phyloP scores from a whole-genome alignment of 805 yeast genomes.

The Teunomyces pallodes region DNA sequence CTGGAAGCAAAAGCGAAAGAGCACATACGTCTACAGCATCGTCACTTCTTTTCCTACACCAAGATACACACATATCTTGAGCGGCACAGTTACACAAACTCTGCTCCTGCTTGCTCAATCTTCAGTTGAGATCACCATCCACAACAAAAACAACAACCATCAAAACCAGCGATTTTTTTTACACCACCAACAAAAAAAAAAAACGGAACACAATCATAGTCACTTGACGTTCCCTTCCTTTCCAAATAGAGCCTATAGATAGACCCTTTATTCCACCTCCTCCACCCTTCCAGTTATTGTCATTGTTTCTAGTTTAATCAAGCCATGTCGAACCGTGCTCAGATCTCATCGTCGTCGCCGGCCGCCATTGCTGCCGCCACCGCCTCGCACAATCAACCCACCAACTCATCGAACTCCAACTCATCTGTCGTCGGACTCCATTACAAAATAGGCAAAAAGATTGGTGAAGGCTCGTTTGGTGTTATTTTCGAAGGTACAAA shows the following conservation, averaged over 20 bases:
- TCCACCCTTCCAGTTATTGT: too few species aligned
- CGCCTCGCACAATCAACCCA: slow-evolving; percentile 26
- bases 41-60: not conserved
- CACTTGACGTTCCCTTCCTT: not conserved
- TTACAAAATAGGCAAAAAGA: slow-evolving; percentile 77
- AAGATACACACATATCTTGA: not conserved
- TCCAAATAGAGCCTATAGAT: not conserved
- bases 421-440: slow-evolving; percentile 58
- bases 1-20: not conserved
- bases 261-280: not conserved
- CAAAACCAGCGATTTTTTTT: not conserved
- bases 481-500: slow-evolving; percentile 81
- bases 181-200: too few species aligned
- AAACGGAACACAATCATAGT: too few species aligned
- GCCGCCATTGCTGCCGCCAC: slow-evolving; percentile 42
- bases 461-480: slow-evolving; percentile 87
- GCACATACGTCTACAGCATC: not conserved
- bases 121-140: too few species aligned
- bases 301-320: not conserved
- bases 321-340: slow-evolving; percentile 27
- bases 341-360: slow-evolving; percentile 26
- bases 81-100: not conserved
- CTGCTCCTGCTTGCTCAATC: not conserved
- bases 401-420: slow-evolving; percentile 22
- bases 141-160: too few species aligned